phyloP scores from a whole-genome alignment of 1,284 basidiomycete genomes.

The Microbotryomycetes sp. region DNA sequence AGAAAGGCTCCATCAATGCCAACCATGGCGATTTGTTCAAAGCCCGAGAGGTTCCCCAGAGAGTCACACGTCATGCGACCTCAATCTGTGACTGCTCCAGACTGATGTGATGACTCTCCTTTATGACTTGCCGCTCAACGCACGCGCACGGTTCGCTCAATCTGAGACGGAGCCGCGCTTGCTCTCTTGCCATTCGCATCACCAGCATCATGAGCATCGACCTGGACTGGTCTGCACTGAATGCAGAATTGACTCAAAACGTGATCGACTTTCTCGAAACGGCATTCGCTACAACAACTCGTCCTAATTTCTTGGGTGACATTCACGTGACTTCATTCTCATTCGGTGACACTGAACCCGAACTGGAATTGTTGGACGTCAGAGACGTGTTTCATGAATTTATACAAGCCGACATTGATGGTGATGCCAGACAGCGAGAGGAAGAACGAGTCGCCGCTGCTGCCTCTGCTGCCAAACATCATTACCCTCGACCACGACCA shows the following conservation, averaged over 20 bases:
- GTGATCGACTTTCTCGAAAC: constrained; percentile 74
- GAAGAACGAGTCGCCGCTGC: neutral
- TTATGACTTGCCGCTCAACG: neutral
- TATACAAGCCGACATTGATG: constrained; percentile 71
- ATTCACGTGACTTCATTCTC: constrained; percentile 77
- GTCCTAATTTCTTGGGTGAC: constrained; percentile 90
- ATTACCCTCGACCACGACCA: neutral
- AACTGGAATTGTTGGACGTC: constrained; percentile 83
- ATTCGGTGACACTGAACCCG: constrained; percentile 75
- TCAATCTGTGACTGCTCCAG: neutral
- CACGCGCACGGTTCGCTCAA: neutral
- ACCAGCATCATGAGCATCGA: constrained; percentile 48
- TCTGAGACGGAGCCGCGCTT: neutral
- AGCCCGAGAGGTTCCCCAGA: neutral
- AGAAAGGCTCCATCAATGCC: too few species aligned
- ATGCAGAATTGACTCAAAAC: constrained; percentile 60
- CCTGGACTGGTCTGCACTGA: constrained; percentile 52
- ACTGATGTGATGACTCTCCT: neutral
- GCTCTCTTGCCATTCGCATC: neutral
- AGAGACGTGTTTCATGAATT: constrained; percentile 93
- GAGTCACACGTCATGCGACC: neutral
- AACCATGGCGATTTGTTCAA: too few species aligned
- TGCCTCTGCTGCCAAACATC: neutral
- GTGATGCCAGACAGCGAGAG: constrained; percentile 37
- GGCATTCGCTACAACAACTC: constrained; percentile 60